Percentiles rank a stretch among this genome's conserved stretches.
These are phyloP conservation scores for Suillus alpinus DNA, from an alignment of 768 basidiomycete genomes.

Conservation along the genomic window DNA sequence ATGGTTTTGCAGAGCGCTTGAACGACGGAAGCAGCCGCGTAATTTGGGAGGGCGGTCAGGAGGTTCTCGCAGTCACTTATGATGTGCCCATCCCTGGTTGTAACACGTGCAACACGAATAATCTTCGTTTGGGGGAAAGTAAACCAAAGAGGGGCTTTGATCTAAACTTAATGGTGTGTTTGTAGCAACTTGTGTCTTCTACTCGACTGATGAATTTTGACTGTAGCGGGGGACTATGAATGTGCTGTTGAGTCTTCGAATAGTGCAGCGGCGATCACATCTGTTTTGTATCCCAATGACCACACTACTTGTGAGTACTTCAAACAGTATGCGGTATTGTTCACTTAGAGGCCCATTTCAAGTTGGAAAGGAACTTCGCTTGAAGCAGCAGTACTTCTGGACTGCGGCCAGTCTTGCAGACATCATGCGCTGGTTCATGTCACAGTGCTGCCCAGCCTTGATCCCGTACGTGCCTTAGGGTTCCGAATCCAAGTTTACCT, in stretches of 20 bases:
- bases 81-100: conserved; percentile 92
- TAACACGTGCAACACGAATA: conserved; percentile 83
- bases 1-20: conserved; percentile 74
- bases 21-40: conserved; percentile 58
- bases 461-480: no score
- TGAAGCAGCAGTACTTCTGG: conserved; percentile 98
- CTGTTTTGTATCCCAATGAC: conserved; percentile 95
- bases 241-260: conserved; percentile 84
- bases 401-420: no score
- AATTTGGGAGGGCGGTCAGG: conserved; percentile 85
- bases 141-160: conserved; percentile 91
- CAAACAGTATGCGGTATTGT: neutral
- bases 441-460: neutral
- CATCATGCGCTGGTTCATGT: conserved; percentile 78
- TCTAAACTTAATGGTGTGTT: conserved; percentile 82
- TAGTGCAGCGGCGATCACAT: conserved; percentile 90
- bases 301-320: conserved; percentile 58
- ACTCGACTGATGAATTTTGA: neutral
- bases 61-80: conserved; percentile 90
- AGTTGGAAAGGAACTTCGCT: conserved; percentile 84
- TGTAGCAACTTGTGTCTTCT: neutral
- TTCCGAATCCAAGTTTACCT: neutral
- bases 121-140: conserved; percentile 81
- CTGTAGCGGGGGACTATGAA: conserved; percentile 87
- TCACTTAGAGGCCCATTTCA: conserved; percentile 1